Evolutionary conservation across 1,284 basidiomycete species (phyloP), one percentile per base, ranked within the genome.

Genomic region (Microbotryum intermedium): DNA sequence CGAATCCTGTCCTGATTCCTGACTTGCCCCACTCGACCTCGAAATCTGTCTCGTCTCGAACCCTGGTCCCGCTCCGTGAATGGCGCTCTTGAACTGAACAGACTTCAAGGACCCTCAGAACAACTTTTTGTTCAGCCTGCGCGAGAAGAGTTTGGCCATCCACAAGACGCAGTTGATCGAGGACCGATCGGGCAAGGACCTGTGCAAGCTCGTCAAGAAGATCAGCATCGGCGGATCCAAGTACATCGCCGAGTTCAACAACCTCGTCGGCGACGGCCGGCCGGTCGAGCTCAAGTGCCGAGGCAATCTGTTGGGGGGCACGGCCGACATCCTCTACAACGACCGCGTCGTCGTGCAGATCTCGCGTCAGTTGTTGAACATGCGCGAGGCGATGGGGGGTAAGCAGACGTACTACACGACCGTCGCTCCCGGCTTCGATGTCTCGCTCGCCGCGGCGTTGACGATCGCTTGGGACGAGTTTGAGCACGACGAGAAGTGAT

Each of bases 391-490:
- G 6, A 72, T 73, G 25, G 59, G 55, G 10, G 71, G 72, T 53
- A 69, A 71, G 50, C 74, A 75, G 63, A 73, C 73, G 21, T 74
- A 55, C 46, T 47, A 21, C 28, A 47, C 34, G 9, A 73, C 71
- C 0, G 72, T 77, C 25, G 76, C 76, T 2, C 74, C 76, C 1
- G 75, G 75, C 18, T 76, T 78, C 13, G 77, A 78, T 61, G 70
- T 77, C 4, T 69, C 74, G 6, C 68, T 78, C 30, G 74, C 78
- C 23, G 72, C 75, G 2, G 77, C 76, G 4, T 65, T 77, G 26
- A 76, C 76, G 59, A 74, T 78, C 53, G 75, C 74, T 52, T 72
- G 77, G 58, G 76, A 77, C 61, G 76, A 77, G 67, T 65, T 62
- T n/a, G 67, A 70, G 65, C 71, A 74, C 58, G 72, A 73, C 50